phyloP scores from a whole-genome alignment of 805 yeast genomes.

The Yarrowia keelungensis region DNA sequence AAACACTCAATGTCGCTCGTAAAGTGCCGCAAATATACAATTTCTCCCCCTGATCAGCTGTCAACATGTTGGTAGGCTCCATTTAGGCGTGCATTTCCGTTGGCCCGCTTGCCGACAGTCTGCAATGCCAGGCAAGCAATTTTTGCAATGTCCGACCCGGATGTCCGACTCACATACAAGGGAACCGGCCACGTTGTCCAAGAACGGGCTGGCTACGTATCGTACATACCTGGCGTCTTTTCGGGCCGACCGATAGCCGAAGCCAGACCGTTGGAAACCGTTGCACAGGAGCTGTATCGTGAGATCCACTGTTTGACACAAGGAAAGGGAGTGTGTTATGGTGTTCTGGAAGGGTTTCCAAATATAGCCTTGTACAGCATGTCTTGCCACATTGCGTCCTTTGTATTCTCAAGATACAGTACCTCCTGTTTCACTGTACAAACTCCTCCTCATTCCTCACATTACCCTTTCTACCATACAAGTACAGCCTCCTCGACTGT shows the following conservation, averaged over 20 bases:
- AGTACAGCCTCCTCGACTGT: no score
- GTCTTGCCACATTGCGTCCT: no score
- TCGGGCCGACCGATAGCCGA: conserved; percentile 16
- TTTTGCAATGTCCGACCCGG: conserved; percentile 16
- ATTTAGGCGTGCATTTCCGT: conserved; percentile 13
- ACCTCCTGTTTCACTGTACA: no score
- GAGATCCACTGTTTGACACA: conserved; percentile 1
- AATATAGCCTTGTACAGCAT: no score
- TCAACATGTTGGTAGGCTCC: background rate
- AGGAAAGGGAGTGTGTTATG: background rate
- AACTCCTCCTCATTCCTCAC: no score
- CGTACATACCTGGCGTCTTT: no score
- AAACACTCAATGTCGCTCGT: background rate
- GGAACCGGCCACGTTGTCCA: no score
- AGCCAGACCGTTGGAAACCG: conserved; percentile 2
- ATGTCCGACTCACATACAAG: conserved; percentile 3
- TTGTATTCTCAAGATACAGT: no score
- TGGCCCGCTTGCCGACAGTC: background rate
- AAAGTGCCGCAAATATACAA: background rate
- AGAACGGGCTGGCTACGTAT: no score
- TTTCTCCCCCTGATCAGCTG: background rate
- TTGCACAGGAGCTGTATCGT: background rate
- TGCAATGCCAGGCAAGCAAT: conserved; percentile 3
- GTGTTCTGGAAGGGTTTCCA: background rate
- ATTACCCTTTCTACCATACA: no score